Evolutionary conservation across 768 basidiomycete species (phyloP).

Genomic region (Hygrophorus pudorinus): DNA sequence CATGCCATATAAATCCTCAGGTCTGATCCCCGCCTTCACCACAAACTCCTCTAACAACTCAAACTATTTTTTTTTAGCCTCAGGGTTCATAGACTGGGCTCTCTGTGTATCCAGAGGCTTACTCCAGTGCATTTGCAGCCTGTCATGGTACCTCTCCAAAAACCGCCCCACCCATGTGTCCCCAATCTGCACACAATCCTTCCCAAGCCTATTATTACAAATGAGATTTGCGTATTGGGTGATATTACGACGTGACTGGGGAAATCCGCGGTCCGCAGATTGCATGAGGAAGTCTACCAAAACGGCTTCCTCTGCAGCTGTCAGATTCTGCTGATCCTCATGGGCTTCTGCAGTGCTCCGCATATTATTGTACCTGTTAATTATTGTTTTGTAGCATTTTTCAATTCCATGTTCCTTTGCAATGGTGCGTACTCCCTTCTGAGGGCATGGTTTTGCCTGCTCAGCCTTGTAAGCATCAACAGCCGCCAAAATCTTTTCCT

Average conservation of each 20-base stretch:
- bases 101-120: conserved; percentile 20
- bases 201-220: conserved; percentile 8
- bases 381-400: not conserved
- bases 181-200: conserved; percentile 13
- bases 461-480: not conserved
- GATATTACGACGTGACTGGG: conserved; percentile 10
- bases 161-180: not conserved
- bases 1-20: conserved; percentile 23
- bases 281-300: not conserved
- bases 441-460: not conserved
- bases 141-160: conserved; percentile 13
- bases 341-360: not conserved
- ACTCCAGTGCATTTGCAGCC: too few relatives aligned
- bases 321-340: not conserved
- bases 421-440: not conserved
- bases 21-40: conserved; percentile 12
- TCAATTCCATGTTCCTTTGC: not conserved
- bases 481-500: not conserved
- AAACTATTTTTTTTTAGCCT: conserved; percentile 23
- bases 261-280: conserved; percentile 1
- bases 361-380: not conserved
- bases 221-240: conserved; percentile 17
- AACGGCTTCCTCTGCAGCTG: not conserved
- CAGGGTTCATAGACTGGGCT: conserved; percentile 19
- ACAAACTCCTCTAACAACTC: conserved; percentile 18